Percentiles rank a stretch among this genome's conserved stretches.
Evolutionary conservation across 208 protist species (phyloP).

Genomic region (Herpetomonas tarakana): DNA sequence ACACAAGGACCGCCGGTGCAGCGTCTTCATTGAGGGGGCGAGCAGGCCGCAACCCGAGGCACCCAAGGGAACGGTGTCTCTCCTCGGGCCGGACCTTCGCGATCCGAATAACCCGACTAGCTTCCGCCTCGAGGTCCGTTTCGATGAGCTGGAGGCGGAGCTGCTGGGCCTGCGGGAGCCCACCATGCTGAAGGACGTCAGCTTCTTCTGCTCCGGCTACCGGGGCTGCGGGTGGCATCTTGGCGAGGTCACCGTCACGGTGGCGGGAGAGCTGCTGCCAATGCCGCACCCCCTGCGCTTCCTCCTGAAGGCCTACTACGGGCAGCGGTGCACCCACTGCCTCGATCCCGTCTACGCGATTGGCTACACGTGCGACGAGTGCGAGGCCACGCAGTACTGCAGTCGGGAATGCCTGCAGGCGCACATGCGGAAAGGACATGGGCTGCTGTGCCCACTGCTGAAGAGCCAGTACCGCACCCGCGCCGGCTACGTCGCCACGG

Average conservation of each 20-base stretch:
- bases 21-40: slow-evolving; percentile 56
- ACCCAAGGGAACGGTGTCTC: background rate
- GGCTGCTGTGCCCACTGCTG: slow-evolving; percentile 67
- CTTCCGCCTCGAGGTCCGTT: slow-evolving; percentile 73
- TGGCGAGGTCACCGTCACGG: slow-evolving; percentile 46
- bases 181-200: slow-evolving; percentile 55
- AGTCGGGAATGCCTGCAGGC: slow-evolving; percentile 63
- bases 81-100: slow-evolving; percentile 14
- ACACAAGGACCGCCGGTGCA: slow-evolving; percentile 45
- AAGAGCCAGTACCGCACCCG: slow-evolving; percentile 55
- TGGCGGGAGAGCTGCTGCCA: slow-evolving; percentile 25
- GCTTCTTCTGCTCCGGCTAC: slow-evolving; percentile 70
- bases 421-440: slow-evolving; percentile 65
- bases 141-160: slow-evolving; percentile 63
- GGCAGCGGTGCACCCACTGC: slow-evolving; percentile 73
- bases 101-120: slow-evolving; percentile 26
- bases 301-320: slow-evolving; percentile 63
- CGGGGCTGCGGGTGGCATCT: slow-evolving; percentile 81
- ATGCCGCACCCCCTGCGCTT: slow-evolving; percentile 63
- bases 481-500: slow-evolving; percentile 56
- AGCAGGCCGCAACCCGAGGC: slow-evolving; percentile 35
- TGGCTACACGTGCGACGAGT: slow-evolving; percentile 75
- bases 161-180: slow-evolving; percentile 55
- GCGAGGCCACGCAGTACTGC: slow-evolving; percentile 81
- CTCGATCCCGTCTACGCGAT: slow-evolving; percentile 84